phyloP scores from a whole-genome alignment of 2,329 filamentous ascomycete species.

The Neospermospora avenae region DNA sequence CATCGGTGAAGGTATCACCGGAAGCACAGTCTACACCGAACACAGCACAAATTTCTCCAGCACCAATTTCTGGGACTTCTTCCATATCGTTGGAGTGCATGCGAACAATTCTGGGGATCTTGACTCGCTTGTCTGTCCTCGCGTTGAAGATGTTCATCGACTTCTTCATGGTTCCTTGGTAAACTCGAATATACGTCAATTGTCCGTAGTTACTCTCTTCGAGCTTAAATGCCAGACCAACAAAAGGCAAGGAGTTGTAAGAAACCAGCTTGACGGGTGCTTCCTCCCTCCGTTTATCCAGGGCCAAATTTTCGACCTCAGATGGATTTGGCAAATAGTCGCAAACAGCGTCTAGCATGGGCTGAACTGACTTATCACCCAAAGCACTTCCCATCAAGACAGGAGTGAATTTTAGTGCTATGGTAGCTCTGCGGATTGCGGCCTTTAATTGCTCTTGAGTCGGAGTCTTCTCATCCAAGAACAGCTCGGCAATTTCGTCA shows the following conservation, averaged over 20 bases:
- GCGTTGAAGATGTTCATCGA: slow-evolving; percentile 91
- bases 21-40: slow-evolving; percentile 98
- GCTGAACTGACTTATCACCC: slow-evolving; percentile 91
- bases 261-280: slow-evolving; percentile 81
- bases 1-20: slow-evolving; percentile 97
- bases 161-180: slow-evolving; percentile 88
- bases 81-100: slow-evolving; percentile 99
- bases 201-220: slow-evolving; percentile 99
- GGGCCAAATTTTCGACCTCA: slow-evolving; percentile 83
- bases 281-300: slow-evolving; percentile 79
- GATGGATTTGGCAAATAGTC: slow-evolving; percentile 93
- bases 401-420: slow-evolving; percentile 82
- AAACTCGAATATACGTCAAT: slow-evolving; percentile 96
- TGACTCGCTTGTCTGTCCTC: slow-evolving; percentile 90
- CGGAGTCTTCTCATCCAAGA: slow-evolving; percentile 81
- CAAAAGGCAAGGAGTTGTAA: slow-evolving; percentile 90
- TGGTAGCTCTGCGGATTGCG: slow-evolving; percentile 89
- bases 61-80: slow-evolving; percentile 86
- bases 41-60: slow-evolving; percentile 96
- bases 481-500: slow-evolving; percentile 94
- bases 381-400: slow-evolving; percentile 96
- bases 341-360: slow-evolving; percentile 93
- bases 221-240: slow-evolving; percentile 95
- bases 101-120: slow-evolving; percentile 93
- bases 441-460: slow-evolving; percentile 81